Evolutionary conservation across 139 green algal species (phyloP).

Genomic region (Tetradesmus lagerheimii): DNA sequence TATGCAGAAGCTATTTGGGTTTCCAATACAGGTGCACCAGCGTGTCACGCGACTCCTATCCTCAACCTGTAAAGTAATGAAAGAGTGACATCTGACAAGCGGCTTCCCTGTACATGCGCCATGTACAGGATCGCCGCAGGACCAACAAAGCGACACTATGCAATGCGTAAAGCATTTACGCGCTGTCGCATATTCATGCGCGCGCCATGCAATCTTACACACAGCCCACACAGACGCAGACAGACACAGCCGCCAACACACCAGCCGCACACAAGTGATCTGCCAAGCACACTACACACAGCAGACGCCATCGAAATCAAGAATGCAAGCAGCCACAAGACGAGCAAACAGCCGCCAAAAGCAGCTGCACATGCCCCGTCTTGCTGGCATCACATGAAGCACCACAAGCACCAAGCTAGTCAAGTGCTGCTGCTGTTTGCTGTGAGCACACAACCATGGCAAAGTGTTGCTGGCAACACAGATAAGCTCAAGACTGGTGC

Average conservation of each 20-base stretch:
- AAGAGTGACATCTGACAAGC: background rate
- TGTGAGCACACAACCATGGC: background rate
- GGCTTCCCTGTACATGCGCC: background rate
- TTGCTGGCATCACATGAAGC: background rate
- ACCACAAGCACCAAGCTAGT: background rate
- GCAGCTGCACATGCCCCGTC: background rate
- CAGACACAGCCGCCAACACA: background rate
- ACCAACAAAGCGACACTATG: background rate
- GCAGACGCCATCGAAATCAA: background rate
- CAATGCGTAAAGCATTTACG: too few species aligned
- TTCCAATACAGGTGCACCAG: background rate
- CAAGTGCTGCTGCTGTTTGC: background rate
- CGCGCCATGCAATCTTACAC: background rate
- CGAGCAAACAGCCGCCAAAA: too few species aligned
- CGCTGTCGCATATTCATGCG: background rate
- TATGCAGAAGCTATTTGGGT: background rate
- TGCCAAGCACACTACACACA: background rate
- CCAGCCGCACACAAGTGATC: background rate
- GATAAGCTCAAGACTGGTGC: background rate
- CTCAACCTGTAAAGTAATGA: background rate
- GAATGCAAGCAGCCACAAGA: too few species aligned
- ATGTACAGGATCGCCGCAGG: background rate
- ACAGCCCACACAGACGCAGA: background rate
- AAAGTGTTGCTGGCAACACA: background rate
- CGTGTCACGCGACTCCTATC: background rate